phyloP scores from a whole-genome alignment of 75 land plant genomes.

The Pseudotsuga menziesii region DNA sequence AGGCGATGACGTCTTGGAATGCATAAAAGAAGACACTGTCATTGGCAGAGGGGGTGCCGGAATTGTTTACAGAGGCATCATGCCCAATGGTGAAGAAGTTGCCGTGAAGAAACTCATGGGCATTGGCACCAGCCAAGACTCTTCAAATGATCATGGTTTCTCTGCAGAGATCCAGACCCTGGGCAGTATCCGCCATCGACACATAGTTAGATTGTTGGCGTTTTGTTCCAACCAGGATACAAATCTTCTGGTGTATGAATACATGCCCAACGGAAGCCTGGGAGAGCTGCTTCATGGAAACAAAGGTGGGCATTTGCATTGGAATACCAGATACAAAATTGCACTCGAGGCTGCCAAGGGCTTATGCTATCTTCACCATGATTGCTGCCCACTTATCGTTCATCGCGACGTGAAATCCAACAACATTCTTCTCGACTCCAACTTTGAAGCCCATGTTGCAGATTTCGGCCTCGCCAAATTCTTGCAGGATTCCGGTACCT shows the following conservation, averaged over 20 bases:
- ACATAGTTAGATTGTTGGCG: conserved; percentile 65
- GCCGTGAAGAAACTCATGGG: conserved; percentile 77
- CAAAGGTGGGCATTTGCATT: conserved; percentile 7
- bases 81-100: conserved; percentile 57
- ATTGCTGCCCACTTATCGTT: conserved; percentile 35
- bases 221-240: conserved; percentile 66
- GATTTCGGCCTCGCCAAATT: conserved; percentile 47
- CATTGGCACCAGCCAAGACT: conserved; percentile 9
- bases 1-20: conserved; percentile 48
- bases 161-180: conserved; percentile 65
- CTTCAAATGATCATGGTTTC: conserved; percentile 59
- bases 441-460: conserved; percentile 38
- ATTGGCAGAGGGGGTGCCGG: conserved; percentile 82
- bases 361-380: conserved; percentile 38
- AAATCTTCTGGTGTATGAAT: conserved; percentile 55
- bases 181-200: conserved; percentile 68
- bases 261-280: conserved; percentile 48
- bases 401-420: conserved; percentile 48
- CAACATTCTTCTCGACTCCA: conserved; percentile 41
- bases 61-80: conserved; percentile 65
- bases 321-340: conserved; percentile 29
- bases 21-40: conserved; percentile 68
- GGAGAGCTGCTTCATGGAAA: conserved; percentile 39
- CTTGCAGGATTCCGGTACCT: conserved; percentile 5
- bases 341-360: conserved; percentile 47